Evolutionary conservation across 768 basidiomycete genomes (phyloP).

Genomic region (Chiua virens): DNA sequence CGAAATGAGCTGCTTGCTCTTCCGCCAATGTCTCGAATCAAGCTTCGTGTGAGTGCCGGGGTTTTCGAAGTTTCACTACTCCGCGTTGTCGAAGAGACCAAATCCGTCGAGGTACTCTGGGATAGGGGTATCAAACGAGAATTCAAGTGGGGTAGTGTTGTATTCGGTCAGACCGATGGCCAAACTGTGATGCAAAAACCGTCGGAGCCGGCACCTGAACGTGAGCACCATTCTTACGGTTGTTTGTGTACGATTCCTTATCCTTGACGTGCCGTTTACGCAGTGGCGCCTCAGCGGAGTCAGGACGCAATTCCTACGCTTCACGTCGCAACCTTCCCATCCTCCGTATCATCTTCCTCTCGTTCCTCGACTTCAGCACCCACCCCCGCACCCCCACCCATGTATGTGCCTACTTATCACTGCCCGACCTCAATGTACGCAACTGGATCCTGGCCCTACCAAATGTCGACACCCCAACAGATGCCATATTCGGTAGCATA

Average conservation of each 20-base stretch:
- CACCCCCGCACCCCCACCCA: constrained; percentile 17
- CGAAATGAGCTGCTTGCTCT: constrained; percentile 68
- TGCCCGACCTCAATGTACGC: constrained; percentile 22
- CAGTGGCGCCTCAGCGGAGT: constrained; percentile 20
- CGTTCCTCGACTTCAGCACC: constrained; percentile 19
- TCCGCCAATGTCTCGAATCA: constrained; percentile 71
- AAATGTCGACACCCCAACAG: constrained; percentile 19
- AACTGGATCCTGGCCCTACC: constrained; percentile 36
- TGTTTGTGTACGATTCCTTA: constrained; percentile 4
- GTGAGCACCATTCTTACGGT: constrained; percentile 36
- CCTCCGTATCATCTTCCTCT: constrained; percentile 18
- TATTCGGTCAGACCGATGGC: constrained; percentile 72
- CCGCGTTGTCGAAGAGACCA: constrained; percentile 64
- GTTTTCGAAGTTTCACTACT: constrained; percentile 84
- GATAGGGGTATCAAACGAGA: constrained; percentile 70
- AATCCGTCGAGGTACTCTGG: constrained; percentile 81
- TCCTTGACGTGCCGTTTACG: not conserved
- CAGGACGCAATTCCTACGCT: constrained; percentile 16
- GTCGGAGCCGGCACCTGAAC: constrained; percentile 49
- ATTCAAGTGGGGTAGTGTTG: constrained; percentile 81
- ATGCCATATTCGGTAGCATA: constrained; percentile 22
- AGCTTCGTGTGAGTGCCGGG: constrained; percentile 80
- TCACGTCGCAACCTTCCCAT: constrained; percentile 24
- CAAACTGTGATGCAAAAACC: constrained; percentile 71
- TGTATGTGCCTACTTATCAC: constrained; percentile 21